Evolutionary conservation across 2,329 filamentous ascomycete genomes (phyloP).

Genomic region (Fusarium haematococcum): DNA sequence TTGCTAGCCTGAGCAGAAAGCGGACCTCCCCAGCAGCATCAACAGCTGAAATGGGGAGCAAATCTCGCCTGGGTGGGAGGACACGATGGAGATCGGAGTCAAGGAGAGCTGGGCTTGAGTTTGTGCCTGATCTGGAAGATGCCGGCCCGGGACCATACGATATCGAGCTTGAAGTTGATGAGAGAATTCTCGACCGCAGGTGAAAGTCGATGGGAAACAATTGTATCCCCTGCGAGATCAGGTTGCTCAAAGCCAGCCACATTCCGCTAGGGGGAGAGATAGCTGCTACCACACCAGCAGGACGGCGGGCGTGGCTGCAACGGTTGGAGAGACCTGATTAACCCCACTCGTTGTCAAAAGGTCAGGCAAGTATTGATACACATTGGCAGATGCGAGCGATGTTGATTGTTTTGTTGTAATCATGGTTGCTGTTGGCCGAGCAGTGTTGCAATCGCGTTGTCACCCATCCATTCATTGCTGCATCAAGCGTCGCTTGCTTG

Average conservation of each 20-base stretch:
- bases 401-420: constrained; percentile 21
- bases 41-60: constrained; percentile 35
- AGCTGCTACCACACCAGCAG: constrained; percentile 10
- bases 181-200: neutral
- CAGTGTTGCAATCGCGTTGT: constrained; percentile 19
- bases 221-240: neutral
- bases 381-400: neutral
- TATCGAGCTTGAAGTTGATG: neutral
- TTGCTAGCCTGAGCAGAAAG: constrained; percentile 36
- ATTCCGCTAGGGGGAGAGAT: neutral
- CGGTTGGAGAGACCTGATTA: constrained; percentile 23
- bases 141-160: constrained; percentile 2
- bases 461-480: constrained; percentile 16
- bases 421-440: constrained; percentile 24
- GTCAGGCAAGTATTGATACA: constrained; percentile 3
- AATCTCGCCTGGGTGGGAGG: constrained; percentile 42
- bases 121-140: constrained; percentile 25
- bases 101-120: constrained; percentile 6
- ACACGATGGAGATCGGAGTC: constrained; percentile 37
- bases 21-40: constrained; percentile 33
- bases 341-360: constrained; percentile 25
- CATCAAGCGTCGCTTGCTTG: neutral
- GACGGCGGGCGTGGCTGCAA: constrained; percentile 7
- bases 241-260: neutral
- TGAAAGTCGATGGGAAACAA: neutral